Evolutionary conservation across 2,329 filamentous ascomycete genomes (phyloP).

Genomic region (Periconia sp.): DNA sequence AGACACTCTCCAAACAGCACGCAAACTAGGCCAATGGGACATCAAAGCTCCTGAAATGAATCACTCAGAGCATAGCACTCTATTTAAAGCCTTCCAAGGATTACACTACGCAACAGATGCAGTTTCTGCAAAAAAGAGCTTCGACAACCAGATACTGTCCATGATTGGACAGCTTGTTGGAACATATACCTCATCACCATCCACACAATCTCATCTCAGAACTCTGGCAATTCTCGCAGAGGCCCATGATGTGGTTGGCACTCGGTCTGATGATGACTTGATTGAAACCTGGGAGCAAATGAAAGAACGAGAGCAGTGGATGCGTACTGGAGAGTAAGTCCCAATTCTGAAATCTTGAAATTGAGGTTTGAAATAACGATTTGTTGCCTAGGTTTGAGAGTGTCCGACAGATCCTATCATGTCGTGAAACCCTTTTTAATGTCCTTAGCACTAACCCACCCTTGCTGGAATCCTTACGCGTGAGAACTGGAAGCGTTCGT

Average conservation of each 20-base stretch:
- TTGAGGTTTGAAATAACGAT: constrained; percentile 15
- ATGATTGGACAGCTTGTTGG: constrained; percentile 44
- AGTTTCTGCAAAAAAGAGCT: constrained; percentile 54
- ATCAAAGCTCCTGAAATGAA: constrained; percentile 70
- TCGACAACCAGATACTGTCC: constrained; percentile 63
- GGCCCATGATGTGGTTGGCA: constrained; percentile 73
- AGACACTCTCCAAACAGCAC: constrained; percentile 75
- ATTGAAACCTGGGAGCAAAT: constrained; percentile 65
- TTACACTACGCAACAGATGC: constrained; percentile 68
- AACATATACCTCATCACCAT: constrained; percentile 24
- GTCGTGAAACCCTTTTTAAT: constrained; percentile 79
- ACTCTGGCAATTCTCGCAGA: constrained; percentile 74
- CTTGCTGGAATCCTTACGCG: constrained; percentile 61
- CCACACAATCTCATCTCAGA: constrained; percentile 28
- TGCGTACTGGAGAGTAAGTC: constrained; percentile 75
- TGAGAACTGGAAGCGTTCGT: constrained; percentile 66
- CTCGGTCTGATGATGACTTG: constrained; percentile 62
- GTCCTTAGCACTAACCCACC: constrained; percentile 71
- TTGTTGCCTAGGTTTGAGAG: constrained; percentile 66
- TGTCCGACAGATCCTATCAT: constrained; percentile 78
- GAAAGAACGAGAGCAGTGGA: constrained; percentile 70
- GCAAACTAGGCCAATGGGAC: constrained; percentile 89
- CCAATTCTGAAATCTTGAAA: too few relatives aligned
- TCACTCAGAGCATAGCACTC: constrained; percentile 64
- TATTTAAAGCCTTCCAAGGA: constrained; percentile 81